phyloP scores from a whole-genome alignment of 2,329 filamentous ascomycete genomes.

The Paraconiothyrium brasiliense region DNA sequence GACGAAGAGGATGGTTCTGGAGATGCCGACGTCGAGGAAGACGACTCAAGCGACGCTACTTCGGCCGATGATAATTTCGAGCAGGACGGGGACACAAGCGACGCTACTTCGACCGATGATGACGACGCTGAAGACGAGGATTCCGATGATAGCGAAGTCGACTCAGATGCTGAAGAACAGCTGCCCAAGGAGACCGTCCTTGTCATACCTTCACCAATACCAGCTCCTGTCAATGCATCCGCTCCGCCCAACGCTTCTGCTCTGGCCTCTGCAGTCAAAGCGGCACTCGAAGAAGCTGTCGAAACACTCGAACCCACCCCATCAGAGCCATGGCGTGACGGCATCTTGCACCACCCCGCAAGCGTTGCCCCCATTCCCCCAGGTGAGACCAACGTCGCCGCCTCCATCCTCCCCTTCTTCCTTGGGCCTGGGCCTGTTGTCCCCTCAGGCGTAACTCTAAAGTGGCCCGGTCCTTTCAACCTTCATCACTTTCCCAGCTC shows the following conservation, averaged over 20 bases:
- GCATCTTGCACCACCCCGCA: neutral
- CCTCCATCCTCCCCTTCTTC: conserved; percentile 24
- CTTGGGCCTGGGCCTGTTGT: conserved; percentile 31
- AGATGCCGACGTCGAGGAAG: neutral
- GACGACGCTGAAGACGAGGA: neutral
- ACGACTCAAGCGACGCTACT: neutral
- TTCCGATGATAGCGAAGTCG: neutral
- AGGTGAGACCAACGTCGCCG: conserved; percentile 13
- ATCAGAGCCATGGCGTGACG: conserved; percentile 9
- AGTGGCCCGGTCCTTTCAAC: conserved; percentile 24
- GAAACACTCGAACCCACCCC: neutral
- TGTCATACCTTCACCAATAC: neutral
- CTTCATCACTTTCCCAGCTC: neutral
- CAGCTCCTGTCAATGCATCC: neutral
- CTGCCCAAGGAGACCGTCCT: neutral
- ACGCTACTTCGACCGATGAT: neutral
- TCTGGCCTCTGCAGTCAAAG: neutral
- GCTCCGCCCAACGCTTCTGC: neutral
- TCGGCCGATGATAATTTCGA: neutral
- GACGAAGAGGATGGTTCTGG: neutral
- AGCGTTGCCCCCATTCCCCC: neutral
- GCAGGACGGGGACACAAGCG: neutral
- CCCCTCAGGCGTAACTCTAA: conserved; percentile 19
- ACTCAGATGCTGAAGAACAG: neutral
- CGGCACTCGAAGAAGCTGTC: no score